These are phyloP conservation scores for Neurospora sp. DNA, from an alignment of 2,329 filamentous ascomycete genomes.

Conservation along the genomic window DNA sequence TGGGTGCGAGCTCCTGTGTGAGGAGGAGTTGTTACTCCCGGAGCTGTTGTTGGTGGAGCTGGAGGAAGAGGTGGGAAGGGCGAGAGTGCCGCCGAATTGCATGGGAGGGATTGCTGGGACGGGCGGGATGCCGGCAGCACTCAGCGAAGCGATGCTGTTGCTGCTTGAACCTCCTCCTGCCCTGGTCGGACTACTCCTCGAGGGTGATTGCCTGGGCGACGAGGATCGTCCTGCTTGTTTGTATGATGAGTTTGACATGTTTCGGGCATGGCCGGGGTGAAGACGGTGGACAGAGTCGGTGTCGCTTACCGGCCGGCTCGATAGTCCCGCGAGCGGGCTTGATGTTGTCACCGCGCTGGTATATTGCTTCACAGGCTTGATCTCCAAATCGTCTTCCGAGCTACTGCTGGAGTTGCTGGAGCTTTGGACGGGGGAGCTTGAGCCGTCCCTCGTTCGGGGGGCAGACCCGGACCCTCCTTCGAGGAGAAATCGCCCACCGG, in stretches of 20 bases:
- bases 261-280: slow-evolving; percentile 17
- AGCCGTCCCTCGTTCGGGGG: slow-evolving; percentile 7
- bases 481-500: slow-evolving; percentile 5
- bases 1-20: not conserved
- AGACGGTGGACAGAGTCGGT: slow-evolving; percentile 16
- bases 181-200: slow-evolving; percentile 1
- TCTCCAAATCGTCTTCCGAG: slow-evolving; percentile 31
- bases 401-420: slow-evolving; percentile 26
- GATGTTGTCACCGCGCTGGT: slow-evolving; percentile 4
- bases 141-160: slow-evolving; percentile 5
- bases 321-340: not conserved
- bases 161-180: not conserved
- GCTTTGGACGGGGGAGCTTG: slow-evolving; percentile 24
- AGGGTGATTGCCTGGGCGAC: slow-evolving; percentile 10
- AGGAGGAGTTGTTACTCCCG: slow-evolving; percentile 10
- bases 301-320: slow-evolving; percentile 9
- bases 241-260: slow-evolving; percentile 7
- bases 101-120: slow-evolving; percentile 16
- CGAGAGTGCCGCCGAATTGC: slow-evolving; percentile 10
- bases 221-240: slow-evolving; percentile 6
- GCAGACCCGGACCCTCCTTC: not conserved
- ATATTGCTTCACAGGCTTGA: slow-evolving; percentile 20
- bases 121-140: slow-evolving; percentile 15
- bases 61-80: slow-evolving; percentile 8
- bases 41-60: slow-evolving; percentile 9